Evolutionary conservation across 75 land plant species (phyloP).

Genomic region (Pinus taeda): DNA sequence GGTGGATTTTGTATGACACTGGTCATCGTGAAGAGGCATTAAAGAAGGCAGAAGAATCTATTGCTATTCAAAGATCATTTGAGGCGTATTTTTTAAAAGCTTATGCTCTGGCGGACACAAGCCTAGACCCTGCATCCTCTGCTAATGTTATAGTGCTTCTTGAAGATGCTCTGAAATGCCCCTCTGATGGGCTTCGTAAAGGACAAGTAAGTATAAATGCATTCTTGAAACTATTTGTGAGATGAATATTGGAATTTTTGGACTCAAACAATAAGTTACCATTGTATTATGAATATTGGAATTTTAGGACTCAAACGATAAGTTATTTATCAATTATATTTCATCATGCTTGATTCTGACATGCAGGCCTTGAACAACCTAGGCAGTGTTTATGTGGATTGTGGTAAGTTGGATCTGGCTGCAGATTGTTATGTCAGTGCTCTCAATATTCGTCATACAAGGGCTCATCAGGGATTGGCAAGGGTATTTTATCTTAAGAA

Average conservation of each 20-base stretch:
- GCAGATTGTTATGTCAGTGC: slow-evolving; percentile 80
- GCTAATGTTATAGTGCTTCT: slow-evolving; percentile 60
- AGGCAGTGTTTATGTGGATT: slow-evolving; percentile 91
- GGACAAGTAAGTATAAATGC: slow-evolving; percentile 63
- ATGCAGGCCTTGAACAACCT: slow-evolving; percentile 85
- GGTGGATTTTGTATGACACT: slow-evolving; percentile 93
- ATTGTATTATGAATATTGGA: neutral
- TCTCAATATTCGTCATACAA: slow-evolving; percentile 81
- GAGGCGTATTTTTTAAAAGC: slow-evolving; percentile 90
- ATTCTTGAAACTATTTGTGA: slow-evolving; percentile 3
- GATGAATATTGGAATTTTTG: neutral
- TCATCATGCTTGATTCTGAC: neutral
- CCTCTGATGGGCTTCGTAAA: slow-evolving; percentile 94
- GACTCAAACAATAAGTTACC: neutral
- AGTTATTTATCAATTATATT: neutral
- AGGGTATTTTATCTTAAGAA: slow-evolving; percentile 74
- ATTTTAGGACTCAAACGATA: neutral
- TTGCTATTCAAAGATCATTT: slow-evolving; percentile 73
- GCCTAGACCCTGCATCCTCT: slow-evolving; percentile 53
- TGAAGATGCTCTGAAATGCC: slow-evolving; percentile 80
- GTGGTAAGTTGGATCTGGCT: slow-evolving; percentile 70
- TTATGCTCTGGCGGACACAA: slow-evolving; percentile 83
- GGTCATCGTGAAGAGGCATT: slow-evolving; percentile 90
- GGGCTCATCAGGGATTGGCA: slow-evolving; percentile 96
- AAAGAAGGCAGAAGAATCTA: slow-evolving; percentile 85